phyloP scores from a whole-genome alignment of 495 filamentous ascomycete species.

The Hyaloscypha variabilis region DNA sequence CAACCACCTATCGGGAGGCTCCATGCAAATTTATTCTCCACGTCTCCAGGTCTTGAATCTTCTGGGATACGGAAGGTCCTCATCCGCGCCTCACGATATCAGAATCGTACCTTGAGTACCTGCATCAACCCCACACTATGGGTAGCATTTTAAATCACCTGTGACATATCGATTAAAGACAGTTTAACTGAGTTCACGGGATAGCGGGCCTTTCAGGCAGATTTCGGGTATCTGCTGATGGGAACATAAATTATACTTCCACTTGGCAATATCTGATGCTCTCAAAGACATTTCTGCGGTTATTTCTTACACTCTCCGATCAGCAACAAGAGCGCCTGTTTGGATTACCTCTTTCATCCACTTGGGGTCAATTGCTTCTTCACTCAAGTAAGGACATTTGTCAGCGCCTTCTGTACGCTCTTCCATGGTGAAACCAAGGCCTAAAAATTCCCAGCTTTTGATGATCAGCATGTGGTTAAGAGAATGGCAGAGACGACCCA shows the following conservation, averaged over 20 bases:
- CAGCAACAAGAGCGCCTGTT: conserved; percentile 12
- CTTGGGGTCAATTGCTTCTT: conserved; percentile 24
- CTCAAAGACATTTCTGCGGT: neutral
- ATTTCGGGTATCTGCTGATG: neutral
- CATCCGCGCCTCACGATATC: too few species aligned
- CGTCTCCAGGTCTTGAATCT: too few species aligned
- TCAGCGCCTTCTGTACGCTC: conserved; percentile 17
- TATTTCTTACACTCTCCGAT: conserved; percentile 4
- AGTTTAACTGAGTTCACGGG: neutral
- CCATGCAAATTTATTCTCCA: too few species aligned
- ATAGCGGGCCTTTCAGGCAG: neutral
- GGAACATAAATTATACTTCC: neutral
- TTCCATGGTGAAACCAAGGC: conserved; percentile 24
- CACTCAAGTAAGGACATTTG: conserved; percentile 20
- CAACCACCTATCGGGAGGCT: too few species aligned
- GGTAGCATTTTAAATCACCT: too few species aligned
- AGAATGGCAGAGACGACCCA: conserved; percentile 3
- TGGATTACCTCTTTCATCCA: conserved; percentile 28
- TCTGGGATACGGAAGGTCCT: too few species aligned
- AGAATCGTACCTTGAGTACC: too few species aligned
- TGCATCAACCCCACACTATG: too few species aligned
- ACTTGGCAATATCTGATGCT: neutral
- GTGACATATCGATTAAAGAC: too few species aligned
- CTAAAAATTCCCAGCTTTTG: conserved; percentile 20
- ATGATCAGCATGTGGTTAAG: neutral